Evolutionary conservation across 176 grass and related monocot species (phyloP), one percentile per base, ranked within the genome.

Genomic region (Aegilops speltoides): DNA sequence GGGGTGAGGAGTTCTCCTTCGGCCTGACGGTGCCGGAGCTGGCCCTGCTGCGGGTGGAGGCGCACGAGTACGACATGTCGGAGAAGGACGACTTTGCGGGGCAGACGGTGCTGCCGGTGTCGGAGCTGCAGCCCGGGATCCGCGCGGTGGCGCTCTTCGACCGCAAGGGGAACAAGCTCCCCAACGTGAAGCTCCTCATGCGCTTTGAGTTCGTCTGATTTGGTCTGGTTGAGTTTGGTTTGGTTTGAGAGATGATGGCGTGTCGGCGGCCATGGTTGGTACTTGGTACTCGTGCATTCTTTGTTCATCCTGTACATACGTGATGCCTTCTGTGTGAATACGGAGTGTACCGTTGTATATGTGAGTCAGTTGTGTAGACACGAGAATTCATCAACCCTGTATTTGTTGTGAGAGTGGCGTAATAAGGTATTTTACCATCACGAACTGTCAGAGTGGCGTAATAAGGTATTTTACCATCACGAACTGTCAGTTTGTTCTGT

Each of bases 51-150:
- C 93, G 91, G 36, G 84, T 98, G 20, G 96, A 92, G 87, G 93
- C 89, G 80, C 93, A 92, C 17, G 93, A 98, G 71, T 95, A 98
- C 38, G 96, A 98, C 87, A 95, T 95, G 96, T 98, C 96, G 1
- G 96, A 95, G 48, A 98, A 92, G 91, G 96, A 98, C 48, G 96
- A 98, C 73, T 98, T 98, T 45, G 96, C 79, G 2, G 96, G 96
- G 25, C 96, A 98, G 89, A 83, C 86, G 4, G 91, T 94, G 37
- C 64, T 98, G 57, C 96, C 96, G 3, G 75, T 98, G 24, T 88
- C 93, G 36, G 96, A 95, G 73, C 87, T 98, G 45, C 88, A 72
- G 76, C 88, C 96, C 1, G 96, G 96, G 26, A 91, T 98, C 74
- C 83, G 93, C n/a, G 82, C 96, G 24, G 96, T 98, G 38, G 80